These are phyloP conservation scores for Biscogniauxia sp. DNA, from an alignment of 2,329 filamentous ascomycete species.

Conservation along the genomic window DNA sequence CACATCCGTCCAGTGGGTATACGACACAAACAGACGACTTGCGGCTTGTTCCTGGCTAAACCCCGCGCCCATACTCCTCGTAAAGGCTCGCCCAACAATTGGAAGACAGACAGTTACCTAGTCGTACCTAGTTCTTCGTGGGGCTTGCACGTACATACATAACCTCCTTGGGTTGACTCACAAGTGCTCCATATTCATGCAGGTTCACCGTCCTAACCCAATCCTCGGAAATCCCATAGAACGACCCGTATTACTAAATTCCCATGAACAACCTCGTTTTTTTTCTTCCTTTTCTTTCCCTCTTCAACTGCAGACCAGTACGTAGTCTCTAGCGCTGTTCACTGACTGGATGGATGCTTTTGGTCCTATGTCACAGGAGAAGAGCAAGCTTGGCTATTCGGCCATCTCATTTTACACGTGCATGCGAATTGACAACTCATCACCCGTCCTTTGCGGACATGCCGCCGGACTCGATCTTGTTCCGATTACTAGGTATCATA, in stretches of 20 bases:
- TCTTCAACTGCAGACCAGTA: conserved; percentile 7
- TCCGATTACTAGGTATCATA: background rate
- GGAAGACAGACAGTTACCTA: too few relatives aligned
- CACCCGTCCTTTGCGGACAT: background rate
- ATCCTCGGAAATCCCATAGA: conserved; percentile 13
- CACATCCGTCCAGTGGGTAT: too few relatives aligned
- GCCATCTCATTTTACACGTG: conserved; percentile 3
- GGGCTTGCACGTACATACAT: background rate
- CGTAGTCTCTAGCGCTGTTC: conserved; percentile 1
- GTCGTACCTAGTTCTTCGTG: background rate
- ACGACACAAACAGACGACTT: too few relatives aligned
- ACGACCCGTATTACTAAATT: conserved; percentile 6
- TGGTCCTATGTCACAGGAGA: conserved; percentile 6
- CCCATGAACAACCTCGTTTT: background rate
- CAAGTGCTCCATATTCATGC: conserved; percentile 19
- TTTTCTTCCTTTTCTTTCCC: background rate
- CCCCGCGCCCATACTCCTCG: too few relatives aligned
- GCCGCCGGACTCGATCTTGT: background rate
- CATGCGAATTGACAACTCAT: background rate
- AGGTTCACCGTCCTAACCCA: conserved; percentile 16
- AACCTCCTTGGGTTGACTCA: conserved; percentile 11
- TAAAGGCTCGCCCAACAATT: too few relatives aligned
- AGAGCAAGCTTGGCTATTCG: conserved; percentile 1
- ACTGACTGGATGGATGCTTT: conserved; percentile 3
- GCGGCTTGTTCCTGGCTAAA: too few relatives aligned